Evolutionary conservation across 2,329 filamentous ascomycete species (phyloP).

Genomic region (Neonectria magnoliae): DNA sequence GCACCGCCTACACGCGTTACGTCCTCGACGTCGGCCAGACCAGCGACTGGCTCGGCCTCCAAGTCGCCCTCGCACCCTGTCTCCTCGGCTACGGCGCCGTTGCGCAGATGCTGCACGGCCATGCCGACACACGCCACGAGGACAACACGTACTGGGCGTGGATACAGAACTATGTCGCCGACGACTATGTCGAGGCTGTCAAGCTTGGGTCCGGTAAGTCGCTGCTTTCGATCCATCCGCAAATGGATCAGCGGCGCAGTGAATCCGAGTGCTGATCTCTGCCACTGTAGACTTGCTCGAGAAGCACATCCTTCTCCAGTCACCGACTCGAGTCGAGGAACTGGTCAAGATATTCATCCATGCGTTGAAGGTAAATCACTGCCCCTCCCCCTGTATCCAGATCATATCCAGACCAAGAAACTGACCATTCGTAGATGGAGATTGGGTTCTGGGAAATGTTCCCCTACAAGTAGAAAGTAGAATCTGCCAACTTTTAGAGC

Average conservation of each 20-base stretch:
- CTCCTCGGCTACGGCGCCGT: slow-evolving; percentile 89
- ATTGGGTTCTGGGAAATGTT: slow-evolving; percentile 67
- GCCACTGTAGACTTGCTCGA: slow-evolving; percentile 74
- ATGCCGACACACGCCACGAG: slow-evolving; percentile 68
- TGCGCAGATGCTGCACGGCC: slow-evolving; percentile 74
- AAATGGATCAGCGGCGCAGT: neutral
- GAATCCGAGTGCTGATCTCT: slow-evolving; percentile 7
- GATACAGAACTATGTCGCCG: slow-evolving; percentile 88
- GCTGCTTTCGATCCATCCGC: neutral
- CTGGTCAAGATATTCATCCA: slow-evolving; percentile 86
- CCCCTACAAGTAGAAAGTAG: slow-evolving; percentile 47
- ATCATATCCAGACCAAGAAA: neutral
- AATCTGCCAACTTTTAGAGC: neutral
- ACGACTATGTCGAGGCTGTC: slow-evolving; percentile 81
- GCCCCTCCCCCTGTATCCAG: neutral
- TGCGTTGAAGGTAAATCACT: slow-evolving; percentile 75
- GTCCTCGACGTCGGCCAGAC: slow-evolving; percentile 89
- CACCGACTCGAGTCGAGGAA: slow-evolving; percentile 80
- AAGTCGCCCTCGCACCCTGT: slow-evolving; percentile 86
- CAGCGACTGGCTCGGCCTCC: slow-evolving; percentile 87
- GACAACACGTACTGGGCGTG: slow-evolving; percentile 86
- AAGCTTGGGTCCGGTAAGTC: slow-evolving; percentile 72
- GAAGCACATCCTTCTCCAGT: slow-evolving; percentile 76
- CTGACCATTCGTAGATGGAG: slow-evolving; percentile 54
- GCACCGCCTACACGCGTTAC: slow-evolving; percentile 84